A percentile compares a stretch with the other conserved stretches of the same genome.
Conservation (phyloP, 2,329 filamentous ascomycete genomes). For the Stachybotrys elegans region DNA sequence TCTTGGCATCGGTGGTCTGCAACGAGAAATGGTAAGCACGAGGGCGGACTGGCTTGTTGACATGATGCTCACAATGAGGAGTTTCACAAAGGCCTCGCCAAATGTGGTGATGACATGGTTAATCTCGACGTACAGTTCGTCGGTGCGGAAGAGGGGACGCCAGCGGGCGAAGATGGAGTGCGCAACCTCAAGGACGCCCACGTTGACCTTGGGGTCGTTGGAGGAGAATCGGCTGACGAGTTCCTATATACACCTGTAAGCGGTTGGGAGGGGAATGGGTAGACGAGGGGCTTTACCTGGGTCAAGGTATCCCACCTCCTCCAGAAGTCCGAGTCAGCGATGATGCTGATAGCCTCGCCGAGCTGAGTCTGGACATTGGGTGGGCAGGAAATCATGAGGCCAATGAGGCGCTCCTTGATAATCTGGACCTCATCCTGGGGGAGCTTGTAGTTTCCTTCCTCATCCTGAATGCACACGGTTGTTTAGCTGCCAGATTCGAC, state of each 20-base stretch:
- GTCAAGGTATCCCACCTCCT: slow-evolving; percentile 94
- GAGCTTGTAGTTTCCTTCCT: slow-evolving; percentile 90
- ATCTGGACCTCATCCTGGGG: slow-evolving; percentile 74
- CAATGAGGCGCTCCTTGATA: slow-evolving; percentile 94
- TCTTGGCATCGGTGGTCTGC: slow-evolving; percentile 62
- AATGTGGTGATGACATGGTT: slow-evolving; percentile 91
- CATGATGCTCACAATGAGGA: slow-evolving; percentile 62
- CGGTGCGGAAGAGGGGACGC: slow-evolving; percentile 88
- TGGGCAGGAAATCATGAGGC: slow-evolving; percentile 91
- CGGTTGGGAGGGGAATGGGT: slow-evolving; percentile 6
- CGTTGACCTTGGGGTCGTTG: slow-evolving; percentile 78
- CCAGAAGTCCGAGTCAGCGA: slow-evolving; percentile 98
- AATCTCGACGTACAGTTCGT: slow-evolving; percentile 91
- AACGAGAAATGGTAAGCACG: neutral
- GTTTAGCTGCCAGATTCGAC: slow-evolving; percentile 11
- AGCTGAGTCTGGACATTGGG: slow-evolving; percentile 85
- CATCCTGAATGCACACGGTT: slow-evolving; percentile 53
- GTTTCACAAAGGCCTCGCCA: slow-evolving; percentile 72
- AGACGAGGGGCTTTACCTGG: slow-evolving; percentile 45
- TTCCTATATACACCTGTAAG: slow-evolving; percentile 57
- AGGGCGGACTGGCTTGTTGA: neutral
- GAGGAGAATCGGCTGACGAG: slow-evolving; percentile 82
- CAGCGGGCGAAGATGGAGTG: slow-evolving; percentile 97
- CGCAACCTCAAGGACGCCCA: slow-evolving; percentile 92
- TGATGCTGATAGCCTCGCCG: slow-evolving; percentile 93